Evolutionary conservation across 768 basidiomycete species (phyloP).

Genomic region (Tricholoma bakamatsutake): DNA sequence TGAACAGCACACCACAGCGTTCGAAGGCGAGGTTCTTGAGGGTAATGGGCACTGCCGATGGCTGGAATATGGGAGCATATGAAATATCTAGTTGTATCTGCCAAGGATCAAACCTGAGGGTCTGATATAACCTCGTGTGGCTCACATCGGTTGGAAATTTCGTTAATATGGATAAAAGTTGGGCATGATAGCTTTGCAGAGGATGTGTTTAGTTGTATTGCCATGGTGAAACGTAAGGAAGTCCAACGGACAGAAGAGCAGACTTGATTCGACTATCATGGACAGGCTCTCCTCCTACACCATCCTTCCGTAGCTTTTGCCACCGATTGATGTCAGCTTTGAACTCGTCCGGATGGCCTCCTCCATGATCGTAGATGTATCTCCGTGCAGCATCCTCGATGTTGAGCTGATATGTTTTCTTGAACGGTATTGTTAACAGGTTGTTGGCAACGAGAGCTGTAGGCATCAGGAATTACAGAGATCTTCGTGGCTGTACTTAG

Average conservation of each 20-base stretch:
- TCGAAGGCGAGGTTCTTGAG: slow-evolving; percentile 79
- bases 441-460: slow-evolving; percentile 30
- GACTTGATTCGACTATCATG: slow-evolving; percentile 52
- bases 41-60: slow-evolving; percentile 49
- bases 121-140: slow-evolving; percentile 1
- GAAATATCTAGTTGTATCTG: slow-evolving; percentile 70
- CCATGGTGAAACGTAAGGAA: not conserved
- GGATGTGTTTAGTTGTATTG: slow-evolving; percentile 5
- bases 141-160: slow-evolving; percentile 80
- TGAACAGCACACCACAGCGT: slow-evolving; percentile 73
- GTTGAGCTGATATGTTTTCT: slow-evolving; percentile 54
- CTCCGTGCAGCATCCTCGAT: slow-evolving; percentile 50
- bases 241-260: slow-evolving; percentile 48
- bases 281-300: slow-evolving; percentile 36
- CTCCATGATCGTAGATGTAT: slow-evolving; percentile 64
- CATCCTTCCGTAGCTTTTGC: slow-evolving; percentile 58
- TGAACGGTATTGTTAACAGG: slow-evolving; percentile 69
- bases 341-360: slow-evolving; percentile 82
- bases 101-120: not conserved
- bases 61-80: slow-evolving; percentile 68
- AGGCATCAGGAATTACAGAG: not conserved
- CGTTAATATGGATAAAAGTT: slow-evolving; percentile 74
- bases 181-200: slow-evolving; percentile 77
- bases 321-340: slow-evolving; percentile 69
- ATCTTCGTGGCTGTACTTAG: not conserved